Percentiles rank a stretch among this genome's conserved stretches.
Evolutionary conservation across 2,329 filamentous ascomycete species (phyloP).

Genomic region (Sporothrix variecibatus): DNA sequence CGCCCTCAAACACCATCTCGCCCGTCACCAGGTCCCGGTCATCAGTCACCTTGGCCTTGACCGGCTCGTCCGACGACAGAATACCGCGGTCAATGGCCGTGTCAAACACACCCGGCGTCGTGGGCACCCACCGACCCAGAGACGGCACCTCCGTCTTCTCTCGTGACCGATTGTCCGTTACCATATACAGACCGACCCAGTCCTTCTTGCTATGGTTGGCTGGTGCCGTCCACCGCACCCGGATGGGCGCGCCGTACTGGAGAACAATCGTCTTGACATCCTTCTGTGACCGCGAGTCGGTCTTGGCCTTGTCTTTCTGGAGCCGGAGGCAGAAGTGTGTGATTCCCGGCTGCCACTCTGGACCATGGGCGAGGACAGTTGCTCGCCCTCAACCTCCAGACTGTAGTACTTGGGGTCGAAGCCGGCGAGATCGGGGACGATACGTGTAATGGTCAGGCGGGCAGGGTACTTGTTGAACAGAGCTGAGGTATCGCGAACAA

Average conservation of each 20-base stretch:
- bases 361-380: neutral
- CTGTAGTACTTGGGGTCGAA: slow-evolving; percentile 79
- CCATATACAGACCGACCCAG: slow-evolving; percentile 96
- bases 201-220: slow-evolving; percentile 85
- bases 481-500: slow-evolving; percentile 83
- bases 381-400: slow-evolving; percentile 69
- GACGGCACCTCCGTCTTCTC: slow-evolving; percentile 82
- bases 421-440: slow-evolving; percentile 78
- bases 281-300: slow-evolving; percentile 55
- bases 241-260: slow-evolving; percentile 88
- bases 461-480: slow-evolving; percentile 89
- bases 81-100: slow-evolving; percentile 75
- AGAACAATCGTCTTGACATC: slow-evolving; percentile 75
- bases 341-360: slow-evolving; percentile 40
- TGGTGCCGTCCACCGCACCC: slow-evolving; percentile 87
- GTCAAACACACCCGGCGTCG: slow-evolving; percentile 75
- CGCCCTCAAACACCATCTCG: slow-evolving; percentile 83
- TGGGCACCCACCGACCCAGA: slow-evolving; percentile 86
- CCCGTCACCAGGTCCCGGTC: slow-evolving; percentile 67
- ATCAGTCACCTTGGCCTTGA: slow-evolving; percentile 41
- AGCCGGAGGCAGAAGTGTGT: neutral
- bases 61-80: slow-evolving; percentile 64
- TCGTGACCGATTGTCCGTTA: slow-evolving; percentile 87
- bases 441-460: slow-evolving; percentile 76
- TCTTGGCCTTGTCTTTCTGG: slow-evolving; percentile 76